A percentile compares a stretch with the other conserved stretches of the same genome.
phyloP scores from a whole-genome alignment of 805 yeast genomes.

The Tetrapisispora nanseiensis region DNA sequence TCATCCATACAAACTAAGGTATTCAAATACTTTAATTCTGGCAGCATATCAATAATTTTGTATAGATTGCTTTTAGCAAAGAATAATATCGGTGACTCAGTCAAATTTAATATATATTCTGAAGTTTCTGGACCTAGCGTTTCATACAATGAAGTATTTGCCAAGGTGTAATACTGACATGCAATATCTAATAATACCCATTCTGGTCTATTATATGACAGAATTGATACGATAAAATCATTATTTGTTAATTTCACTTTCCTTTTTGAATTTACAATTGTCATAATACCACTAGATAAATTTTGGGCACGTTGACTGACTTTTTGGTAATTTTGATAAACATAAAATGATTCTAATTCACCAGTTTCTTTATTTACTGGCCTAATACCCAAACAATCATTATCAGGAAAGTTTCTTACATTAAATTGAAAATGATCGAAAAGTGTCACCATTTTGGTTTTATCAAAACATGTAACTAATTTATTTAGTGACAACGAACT shows the following conservation, averaged over 20 bases:
- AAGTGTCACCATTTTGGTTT: constrained; percentile 34
- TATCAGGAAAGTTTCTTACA: constrained; percentile 28
- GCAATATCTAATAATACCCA: constrained; percentile 68
- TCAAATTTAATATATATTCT: constrained; percentile 48
- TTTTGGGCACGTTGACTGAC: constrained; percentile 35
- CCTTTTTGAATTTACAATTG: constrained; percentile 34
- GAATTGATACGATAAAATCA: constrained; percentile 44
- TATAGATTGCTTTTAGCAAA: constrained; percentile 43
- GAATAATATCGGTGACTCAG: constrained; percentile 53
- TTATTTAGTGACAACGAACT: constrained; percentile 30
- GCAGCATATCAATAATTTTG: constrained; percentile 38
- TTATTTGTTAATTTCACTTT: constrained; percentile 21
- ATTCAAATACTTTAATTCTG: constrained; percentile 34
- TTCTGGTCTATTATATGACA: constrained; percentile 51
- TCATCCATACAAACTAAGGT: constrained; percentile 49
- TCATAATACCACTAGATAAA: constrained; percentile 48
- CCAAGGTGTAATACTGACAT: constrained; percentile 45
- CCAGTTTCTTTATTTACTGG: constrained; percentile 25
- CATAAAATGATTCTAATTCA: constrained; percentile 12
- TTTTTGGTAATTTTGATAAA: constrained; percentile 35
- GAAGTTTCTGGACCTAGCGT: constrained; percentile 53
- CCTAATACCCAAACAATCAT: constrained; percentile 41
- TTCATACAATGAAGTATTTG: constrained; percentile 48
- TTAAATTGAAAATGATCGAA: constrained; percentile 37
- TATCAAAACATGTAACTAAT: constrained; percentile 34